Conservation (phyloP, 164 flowering plant species). For the Paratinospora sagittata region DNA sequence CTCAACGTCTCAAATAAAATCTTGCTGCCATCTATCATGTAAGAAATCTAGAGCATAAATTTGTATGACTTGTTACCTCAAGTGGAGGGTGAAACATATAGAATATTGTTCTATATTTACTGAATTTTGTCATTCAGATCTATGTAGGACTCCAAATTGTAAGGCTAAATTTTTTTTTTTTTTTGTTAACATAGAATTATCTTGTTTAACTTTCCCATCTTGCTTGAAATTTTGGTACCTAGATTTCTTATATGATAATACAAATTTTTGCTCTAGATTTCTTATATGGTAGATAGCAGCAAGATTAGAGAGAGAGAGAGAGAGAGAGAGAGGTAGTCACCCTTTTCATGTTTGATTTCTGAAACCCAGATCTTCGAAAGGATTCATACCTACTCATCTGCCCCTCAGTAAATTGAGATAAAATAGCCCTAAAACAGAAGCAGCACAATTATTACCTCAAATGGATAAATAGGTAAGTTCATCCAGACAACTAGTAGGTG, state of each 20-base stretch:
- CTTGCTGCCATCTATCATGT: not conserved
- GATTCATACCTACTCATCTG: constrained; percentile 96
- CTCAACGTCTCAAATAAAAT: not conserved
- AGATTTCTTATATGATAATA: no score
- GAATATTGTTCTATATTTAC: no score
- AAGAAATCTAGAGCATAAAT: not conserved
- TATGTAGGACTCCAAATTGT: no score
- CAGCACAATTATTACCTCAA: not conserved
- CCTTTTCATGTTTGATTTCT: constrained; percentile 88
- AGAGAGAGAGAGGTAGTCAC: constrained; percentile 31
- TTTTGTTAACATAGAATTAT: no score
- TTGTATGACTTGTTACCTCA: no score
- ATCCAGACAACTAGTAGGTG: not conserved
- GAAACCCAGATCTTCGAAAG: constrained; percentile 90
- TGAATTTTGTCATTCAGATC: no score
- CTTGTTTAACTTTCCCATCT: no score
- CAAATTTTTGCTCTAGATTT: not conserved
- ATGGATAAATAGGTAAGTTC: not conserved
- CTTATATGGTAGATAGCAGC: not conserved
- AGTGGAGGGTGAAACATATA: no score
- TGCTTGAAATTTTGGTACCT: no score
- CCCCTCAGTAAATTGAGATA: constrained; percentile 76
- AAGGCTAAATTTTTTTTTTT: no score
- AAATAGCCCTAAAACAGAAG: constrained; percentile 52
- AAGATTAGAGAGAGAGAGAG: not conserved